These are phyloP conservation scores for Triticum dicoccoides DNA, from an alignment of 176 grass and related monocot genomes.

Conservation along the genomic window DNA sequence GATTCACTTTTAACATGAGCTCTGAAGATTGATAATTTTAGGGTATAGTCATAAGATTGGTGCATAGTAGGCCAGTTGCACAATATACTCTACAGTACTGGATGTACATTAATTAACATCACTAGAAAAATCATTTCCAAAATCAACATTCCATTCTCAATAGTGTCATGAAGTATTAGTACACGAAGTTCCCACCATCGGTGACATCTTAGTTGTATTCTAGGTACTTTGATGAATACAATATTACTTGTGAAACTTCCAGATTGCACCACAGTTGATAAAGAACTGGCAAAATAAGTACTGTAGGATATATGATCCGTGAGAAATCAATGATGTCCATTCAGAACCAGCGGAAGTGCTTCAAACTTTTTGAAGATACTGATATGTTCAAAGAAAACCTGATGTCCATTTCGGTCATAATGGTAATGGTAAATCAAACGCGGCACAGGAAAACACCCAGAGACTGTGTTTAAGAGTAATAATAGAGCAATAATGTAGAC, in stretches of 20 bases:
- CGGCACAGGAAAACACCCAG: not conserved
- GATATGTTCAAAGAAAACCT: not conserved
- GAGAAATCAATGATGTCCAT: not conserved
- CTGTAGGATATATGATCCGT: not conserved
- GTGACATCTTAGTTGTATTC: not conserved
- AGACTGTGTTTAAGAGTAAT: not conserved
- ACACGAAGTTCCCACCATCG: not conserved
- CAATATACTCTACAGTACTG: not conserved
- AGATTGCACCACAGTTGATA: not conserved
- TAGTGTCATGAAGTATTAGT: not conserved
- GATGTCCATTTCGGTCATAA: not conserved
- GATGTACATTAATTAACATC: not conserved
- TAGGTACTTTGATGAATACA: not conserved
- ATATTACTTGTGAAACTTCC: slow-evolving; percentile 17
- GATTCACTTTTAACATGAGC: not conserved
- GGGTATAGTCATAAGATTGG: not conserved
- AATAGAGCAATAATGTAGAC: not conserved
- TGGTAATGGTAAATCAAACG: not conserved
- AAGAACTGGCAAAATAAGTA: not conserved
- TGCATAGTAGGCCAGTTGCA: not conserved
- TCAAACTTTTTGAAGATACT: not conserved
- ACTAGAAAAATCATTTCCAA: not conserved
- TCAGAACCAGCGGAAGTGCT: slow-evolving; percentile 7
- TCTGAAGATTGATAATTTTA: not conserved
- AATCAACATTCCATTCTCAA: slow-evolving; percentile 5